Percentiles rank a stretch among this genome's conserved stretches.
Conservation (phyloP, 345 rosid genomes). For the Populus euphratica region DNA sequence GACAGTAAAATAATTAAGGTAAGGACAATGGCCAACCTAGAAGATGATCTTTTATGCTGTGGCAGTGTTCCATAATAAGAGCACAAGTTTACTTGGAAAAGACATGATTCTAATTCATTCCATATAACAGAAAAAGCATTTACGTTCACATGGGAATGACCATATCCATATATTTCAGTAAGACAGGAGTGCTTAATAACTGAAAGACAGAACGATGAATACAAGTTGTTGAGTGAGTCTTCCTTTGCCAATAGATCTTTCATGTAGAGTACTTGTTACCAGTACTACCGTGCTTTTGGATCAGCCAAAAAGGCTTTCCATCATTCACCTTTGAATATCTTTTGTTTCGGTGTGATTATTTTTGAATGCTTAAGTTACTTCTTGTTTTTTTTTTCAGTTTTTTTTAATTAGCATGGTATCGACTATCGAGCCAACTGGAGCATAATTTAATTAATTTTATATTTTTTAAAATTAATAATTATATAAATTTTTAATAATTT, state of each 20-base stretch:
- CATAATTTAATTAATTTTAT: too few relatives aligned
- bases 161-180: not conserved
- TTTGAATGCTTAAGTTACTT: too few relatives aligned
- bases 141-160: not conserved
- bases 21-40: not conserved
- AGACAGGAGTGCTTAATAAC: not conserved
- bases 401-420: too few relatives aligned
- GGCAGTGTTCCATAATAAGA: not conserved
- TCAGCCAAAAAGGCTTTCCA: not conserved
- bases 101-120: not conserved
- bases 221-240: not conserved
- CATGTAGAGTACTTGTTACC: not conserved
- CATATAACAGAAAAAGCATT: not conserved
- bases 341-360: too few relatives aligned
- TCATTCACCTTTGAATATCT: too few relatives aligned
- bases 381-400: too few relatives aligned
- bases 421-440: too few relatives aligned
- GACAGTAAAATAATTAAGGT: not conserved
- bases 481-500: fast-evolving
- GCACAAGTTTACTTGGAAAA: not conserved
- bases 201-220: not conserved
- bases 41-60: not conserved
- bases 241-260: not conserved
- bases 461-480: too few relatives aligned
- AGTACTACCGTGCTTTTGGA: not conserved